These are phyloP conservation scores for Candida smagusa DNA, from an alignment of 1,139 yeast species.

Conservation along the genomic window DNA sequence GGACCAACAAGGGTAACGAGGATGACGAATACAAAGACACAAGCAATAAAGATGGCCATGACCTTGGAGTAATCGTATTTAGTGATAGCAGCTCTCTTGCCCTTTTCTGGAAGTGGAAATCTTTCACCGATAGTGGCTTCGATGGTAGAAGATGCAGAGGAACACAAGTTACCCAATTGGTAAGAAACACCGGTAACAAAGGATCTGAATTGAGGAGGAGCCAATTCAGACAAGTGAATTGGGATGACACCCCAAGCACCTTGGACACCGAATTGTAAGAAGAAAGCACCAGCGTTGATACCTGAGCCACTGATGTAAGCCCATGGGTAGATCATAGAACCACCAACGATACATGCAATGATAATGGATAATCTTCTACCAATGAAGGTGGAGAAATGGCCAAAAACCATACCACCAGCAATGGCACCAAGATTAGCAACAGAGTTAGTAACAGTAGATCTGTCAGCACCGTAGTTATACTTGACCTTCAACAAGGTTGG, in stretches of 20 bases:
- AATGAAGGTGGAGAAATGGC: conserved; percentile 20
- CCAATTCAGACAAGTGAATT: conserved; percentile 33
- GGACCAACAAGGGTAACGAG: conserved; percentile 30
- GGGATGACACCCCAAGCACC: conserved; percentile 41
- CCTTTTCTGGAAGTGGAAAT: conserved; percentile 21
- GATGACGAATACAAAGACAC: conserved; percentile 30
- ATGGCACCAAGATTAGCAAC: conserved; percentile 51
- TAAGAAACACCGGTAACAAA: conserved; percentile 36
- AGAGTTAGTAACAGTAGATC: conserved; percentile 43
- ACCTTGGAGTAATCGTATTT: conserved; percentile 32
- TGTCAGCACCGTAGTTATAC: conserved; percentile 28
- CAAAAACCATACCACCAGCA: conserved; percentile 37
- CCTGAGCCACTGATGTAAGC: conserved; percentile 19
- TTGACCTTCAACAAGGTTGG: conserved; percentile 46
- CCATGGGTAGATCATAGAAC: conserved; percentile 34
- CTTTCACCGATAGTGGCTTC: conserved; percentile 31
- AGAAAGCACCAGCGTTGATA: conserved; percentile 22
- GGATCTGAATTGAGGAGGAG: conserved; percentile 32
- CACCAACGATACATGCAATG: conserved; percentile 25
- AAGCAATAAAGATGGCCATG: conserved; percentile 37
- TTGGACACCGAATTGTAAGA: conserved; percentile 28
- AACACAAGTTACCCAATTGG: conserved; percentile 37
- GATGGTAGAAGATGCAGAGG: conserved; percentile 38
- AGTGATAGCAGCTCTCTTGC: conserved; percentile 2
- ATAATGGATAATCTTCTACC: conserved; percentile 48